phyloP scores from a whole-genome alignment of 345 rosid species.

The Combretum micranthum region DNA sequence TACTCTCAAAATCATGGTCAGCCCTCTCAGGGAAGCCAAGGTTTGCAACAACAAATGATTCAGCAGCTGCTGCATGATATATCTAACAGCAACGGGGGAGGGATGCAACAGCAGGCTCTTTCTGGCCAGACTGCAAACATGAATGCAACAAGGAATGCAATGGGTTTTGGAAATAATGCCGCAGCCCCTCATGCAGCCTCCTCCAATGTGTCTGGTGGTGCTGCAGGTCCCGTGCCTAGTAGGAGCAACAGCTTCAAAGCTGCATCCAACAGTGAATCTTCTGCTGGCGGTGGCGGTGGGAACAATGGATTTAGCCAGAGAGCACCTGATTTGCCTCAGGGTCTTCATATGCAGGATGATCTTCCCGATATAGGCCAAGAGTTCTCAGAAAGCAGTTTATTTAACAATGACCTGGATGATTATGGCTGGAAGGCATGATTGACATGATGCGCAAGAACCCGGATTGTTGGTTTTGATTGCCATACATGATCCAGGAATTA shows the following conservation, averaged over 20 bases:
- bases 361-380: constrained; percentile 56
- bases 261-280: constrained; percentile 50
- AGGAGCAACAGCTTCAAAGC: constrained; percentile 60
- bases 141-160: constrained; percentile 24
- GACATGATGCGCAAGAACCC: constrained; percentile 20
- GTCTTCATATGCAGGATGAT: constrained; percentile 51
- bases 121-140: constrained; percentile 36
- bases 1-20: constrained; percentile 46
- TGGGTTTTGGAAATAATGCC: constrained; percentile 32
- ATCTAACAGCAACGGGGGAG: constrained; percentile 38
- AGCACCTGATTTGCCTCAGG: constrained; percentile 38
- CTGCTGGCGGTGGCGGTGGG: constrained; percentile 42
- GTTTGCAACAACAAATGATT: constrained; percentile 71
- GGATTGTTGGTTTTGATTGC: constrained; percentile 11
- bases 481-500: background rate
- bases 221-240: constrained; percentile 35
- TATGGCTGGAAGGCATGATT: constrained; percentile 63
- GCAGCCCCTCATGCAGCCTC: constrained; percentile 27
- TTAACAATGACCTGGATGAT: constrained; percentile 65
- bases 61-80: constrained; percentile 78
- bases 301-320: constrained; percentile 40
- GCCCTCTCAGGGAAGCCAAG: constrained; percentile 52
- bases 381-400: constrained; percentile 48
- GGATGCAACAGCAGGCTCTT: constrained; percentile 38
- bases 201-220: constrained; percentile 34